phyloP scores from a whole-genome alignment of 2,329 filamentous ascomycete genomes.

The Periconia macrospinosa region DNA sequence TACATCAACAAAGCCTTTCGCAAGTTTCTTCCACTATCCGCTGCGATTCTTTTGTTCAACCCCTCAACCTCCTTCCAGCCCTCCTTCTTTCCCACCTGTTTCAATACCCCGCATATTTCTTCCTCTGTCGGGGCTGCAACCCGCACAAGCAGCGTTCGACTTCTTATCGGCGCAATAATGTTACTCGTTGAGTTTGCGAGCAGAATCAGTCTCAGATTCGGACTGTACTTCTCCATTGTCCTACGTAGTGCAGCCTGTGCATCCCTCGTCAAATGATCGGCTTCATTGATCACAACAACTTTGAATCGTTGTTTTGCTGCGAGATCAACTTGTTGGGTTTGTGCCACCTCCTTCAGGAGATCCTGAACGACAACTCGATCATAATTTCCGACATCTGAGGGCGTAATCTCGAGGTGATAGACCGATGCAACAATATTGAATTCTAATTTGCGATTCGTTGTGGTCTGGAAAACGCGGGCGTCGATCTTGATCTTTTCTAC shows the following conservation, averaged over 20 bases:
- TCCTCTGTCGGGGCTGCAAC: slow-evolving; percentile 85
- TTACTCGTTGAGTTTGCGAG: slow-evolving; percentile 96
- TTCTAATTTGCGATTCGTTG: slow-evolving; percentile 93
- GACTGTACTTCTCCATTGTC: slow-evolving; percentile 99
- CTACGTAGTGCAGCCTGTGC: slow-evolving; percentile 91
- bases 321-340: slow-evolving; percentile 98
- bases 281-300: slow-evolving; percentile 98
- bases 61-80: slow-evolving; percentile 76
- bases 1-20: slow-evolving; percentile 93
- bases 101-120: slow-evolving; percentile 80
- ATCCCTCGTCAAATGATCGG: slow-evolving; percentile 89
- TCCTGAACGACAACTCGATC: slow-evolving; percentile 96
- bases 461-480: slow-evolving; percentile 93
- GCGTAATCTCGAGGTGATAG: slow-evolving; percentile 98
- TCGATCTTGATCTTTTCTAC: slow-evolving; percentile 99
- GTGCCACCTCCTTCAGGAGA: slow-evolving; percentile 93
- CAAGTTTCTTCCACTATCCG: slow-evolving; percentile 87
- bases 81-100: slow-evolving; percentile 73
- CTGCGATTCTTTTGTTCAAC: slow-evolving; percentile 82
- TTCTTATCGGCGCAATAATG: slow-evolving; percentile 97
- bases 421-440: slow-evolving; percentile 98
- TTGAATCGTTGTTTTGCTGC: slow-evolving; percentile 92
- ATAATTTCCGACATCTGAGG: slow-evolving; percentile 93
- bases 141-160: slow-evolving; percentile 84
- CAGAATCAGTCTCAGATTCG: slow-evolving; percentile 87